Evolutionary conservation across 495 filamentous ascomycete species (phyloP).

Genomic region (Hyaloscypha hepaticicola): DNA sequence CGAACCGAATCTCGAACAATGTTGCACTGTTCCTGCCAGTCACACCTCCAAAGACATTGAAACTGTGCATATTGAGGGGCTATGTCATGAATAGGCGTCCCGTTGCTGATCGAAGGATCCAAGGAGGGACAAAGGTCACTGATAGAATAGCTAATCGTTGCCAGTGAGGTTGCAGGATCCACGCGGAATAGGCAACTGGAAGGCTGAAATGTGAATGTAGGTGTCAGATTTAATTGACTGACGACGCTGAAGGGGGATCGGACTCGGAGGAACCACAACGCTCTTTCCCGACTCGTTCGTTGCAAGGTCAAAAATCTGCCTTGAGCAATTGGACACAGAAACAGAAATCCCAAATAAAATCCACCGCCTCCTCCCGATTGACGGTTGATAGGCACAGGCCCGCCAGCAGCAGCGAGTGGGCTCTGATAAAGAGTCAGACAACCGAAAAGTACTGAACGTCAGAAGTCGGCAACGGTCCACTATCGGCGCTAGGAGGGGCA

Average conservation of each 20-base stretch:
- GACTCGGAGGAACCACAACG: background rate
- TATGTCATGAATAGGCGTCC: background rate
- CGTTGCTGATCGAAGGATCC: background rate
- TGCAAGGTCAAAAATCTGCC: background rate
- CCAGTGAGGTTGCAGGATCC: background rate
- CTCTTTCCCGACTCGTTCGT: background rate
- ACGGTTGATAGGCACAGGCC: background rate
- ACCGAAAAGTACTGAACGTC: background rate
- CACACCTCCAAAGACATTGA: constrained; percentile 49
- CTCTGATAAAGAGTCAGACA: background rate
- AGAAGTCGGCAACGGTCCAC: background rate
- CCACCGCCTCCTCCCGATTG: background rate
- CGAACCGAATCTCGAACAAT: constrained; percentile 57
- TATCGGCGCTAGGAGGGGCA: background rate
- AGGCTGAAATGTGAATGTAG: background rate
- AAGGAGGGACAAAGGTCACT: background rate
- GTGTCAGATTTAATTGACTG: background rate
- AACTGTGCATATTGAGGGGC: constrained; percentile 43
- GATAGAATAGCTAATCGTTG: background rate
- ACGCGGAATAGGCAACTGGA: background rate
- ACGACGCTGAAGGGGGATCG: background rate
- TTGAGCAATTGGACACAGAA: background rate
- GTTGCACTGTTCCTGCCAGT: constrained; percentile 42
- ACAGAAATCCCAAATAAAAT: background rate
- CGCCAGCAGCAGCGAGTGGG: background rate